phyloP scores from a whole-genome alignment of 2,329 filamentous ascomycete species.

The Tolypocladium capitatum region DNA sequence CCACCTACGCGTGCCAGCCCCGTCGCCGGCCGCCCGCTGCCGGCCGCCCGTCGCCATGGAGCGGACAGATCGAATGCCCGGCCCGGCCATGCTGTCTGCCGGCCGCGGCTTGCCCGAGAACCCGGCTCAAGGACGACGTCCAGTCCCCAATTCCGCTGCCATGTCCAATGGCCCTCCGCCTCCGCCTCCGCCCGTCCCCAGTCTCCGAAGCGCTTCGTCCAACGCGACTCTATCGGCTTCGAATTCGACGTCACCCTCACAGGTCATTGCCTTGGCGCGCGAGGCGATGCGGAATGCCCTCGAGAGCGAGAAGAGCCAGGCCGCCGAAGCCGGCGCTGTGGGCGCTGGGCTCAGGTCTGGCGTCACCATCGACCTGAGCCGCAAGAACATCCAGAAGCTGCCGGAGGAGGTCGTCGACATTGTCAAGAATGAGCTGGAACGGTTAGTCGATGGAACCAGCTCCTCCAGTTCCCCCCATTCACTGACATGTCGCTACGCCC shows the following conservation, averaged over 20 bases:
- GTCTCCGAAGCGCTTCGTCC: slow-evolving; percentile 31
- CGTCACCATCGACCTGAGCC: slow-evolving; percentile 66
- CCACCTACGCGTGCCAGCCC: slow-evolving; percentile 2
- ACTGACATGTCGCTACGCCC: slow-evolving; percentile 8
- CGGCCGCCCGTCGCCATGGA: slow-evolving; percentile 19
- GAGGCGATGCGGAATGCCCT: slow-evolving; percentile 56
- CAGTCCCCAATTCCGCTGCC: slow-evolving; percentile 23
- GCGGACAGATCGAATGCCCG: slow-evolving; percentile 19
- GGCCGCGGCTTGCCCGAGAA: slow-evolving; percentile 27
- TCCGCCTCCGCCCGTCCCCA: slow-evolving; percentile 32
- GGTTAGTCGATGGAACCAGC: slow-evolving; percentile 30
- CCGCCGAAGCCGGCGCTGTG: slow-evolving; percentile 44
- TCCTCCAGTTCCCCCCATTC: not conserved
- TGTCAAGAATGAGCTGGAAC: slow-evolving; percentile 60
- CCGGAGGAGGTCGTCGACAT: slow-evolving; percentile 64
- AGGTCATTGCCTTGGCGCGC: slow-evolving; percentile 52
- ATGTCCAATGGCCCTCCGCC: slow-evolving; percentile 26
- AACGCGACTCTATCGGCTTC: slow-evolving; percentile 34
- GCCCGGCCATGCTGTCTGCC: slow-evolving; percentile 11
- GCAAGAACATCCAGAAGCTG: slow-evolving; percentile 57
- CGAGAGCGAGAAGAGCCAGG: slow-evolving; percentile 53
- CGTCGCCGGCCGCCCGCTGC: too few species aligned
- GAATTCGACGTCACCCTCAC: slow-evolving; percentile 42
- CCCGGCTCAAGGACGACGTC: slow-evolving; percentile 24
- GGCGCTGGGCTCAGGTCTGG: slow-evolving; percentile 52